Percentiles rank a stretch among this genome's conserved stretches.
phyloP scores from a whole-genome alignment of 352 stramenopile genomes.

The Phytophthora agathidicida region DNA sequence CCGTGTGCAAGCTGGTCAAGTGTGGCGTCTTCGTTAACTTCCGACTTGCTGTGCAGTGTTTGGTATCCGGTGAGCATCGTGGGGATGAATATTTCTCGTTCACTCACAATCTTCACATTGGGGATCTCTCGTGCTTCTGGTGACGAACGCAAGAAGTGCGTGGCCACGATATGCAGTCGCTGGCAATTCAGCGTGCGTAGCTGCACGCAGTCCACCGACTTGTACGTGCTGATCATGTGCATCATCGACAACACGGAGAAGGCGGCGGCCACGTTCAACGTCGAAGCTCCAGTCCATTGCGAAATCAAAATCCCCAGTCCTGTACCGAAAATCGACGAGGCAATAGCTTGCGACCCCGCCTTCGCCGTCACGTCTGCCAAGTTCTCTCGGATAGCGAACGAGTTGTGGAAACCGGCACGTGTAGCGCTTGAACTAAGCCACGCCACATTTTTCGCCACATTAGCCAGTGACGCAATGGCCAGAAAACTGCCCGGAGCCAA shows the following conservation, averaged over 20 bases:
- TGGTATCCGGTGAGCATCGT: constrained; percentile 57
- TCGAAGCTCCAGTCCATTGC: constrained; percentile 60
- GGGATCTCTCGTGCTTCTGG: constrained; percentile 19
- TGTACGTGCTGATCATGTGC: constrained; percentile 69
- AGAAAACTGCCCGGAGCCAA: constrained; percentile 88
- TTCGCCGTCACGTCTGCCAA: constrained; percentile 97
- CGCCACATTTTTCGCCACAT: constrained; percentile 96
- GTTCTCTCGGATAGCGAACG: constrained; percentile 90
- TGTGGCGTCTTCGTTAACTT: constrained; percentile 54
- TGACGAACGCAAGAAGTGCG: constrained; percentile 43
- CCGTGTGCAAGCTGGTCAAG: constrained; percentile 46
- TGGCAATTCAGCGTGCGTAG: constrained; percentile 76
- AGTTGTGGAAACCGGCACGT: constrained; percentile 94
- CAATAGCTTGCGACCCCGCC: constrained; percentile 93
- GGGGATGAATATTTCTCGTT: constrained; percentile 64
- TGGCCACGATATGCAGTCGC: constrained; percentile 59
- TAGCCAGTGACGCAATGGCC: constrained; percentile 87
- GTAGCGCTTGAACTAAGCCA: constrained; percentile 95
- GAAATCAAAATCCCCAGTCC: constrained; percentile 71
- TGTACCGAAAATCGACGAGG: constrained; percentile 88
- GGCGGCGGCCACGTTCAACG: constrained; percentile 49
- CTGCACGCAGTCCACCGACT: constrained; percentile 59
- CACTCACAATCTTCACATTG: constrained; percentile 36
- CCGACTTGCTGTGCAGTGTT: constrained; percentile 54
- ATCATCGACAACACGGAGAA: constrained; percentile 58